Percentiles rank a stretch among this genome's conserved stretches.
Evolutionary conservation across 306 rosid species (phyloP).

Genomic region (Dalbergia cochinchinensis): DNA sequence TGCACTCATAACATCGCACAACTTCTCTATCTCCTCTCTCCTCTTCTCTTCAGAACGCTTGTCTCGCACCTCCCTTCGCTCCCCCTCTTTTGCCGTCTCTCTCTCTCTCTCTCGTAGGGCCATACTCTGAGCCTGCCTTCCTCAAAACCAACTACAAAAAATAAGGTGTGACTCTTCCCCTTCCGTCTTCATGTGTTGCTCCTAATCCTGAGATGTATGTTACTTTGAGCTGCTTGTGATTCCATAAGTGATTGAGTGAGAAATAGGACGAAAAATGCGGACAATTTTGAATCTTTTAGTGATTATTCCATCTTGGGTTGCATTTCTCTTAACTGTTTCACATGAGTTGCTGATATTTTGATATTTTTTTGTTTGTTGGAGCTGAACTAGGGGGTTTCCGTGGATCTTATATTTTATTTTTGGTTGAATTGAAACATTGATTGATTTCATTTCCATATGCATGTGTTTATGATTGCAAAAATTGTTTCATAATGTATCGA

Average conservation of each 20-base stretch:
- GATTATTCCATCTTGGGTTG: background rate
- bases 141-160: background rate
- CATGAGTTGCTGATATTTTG: background rate
- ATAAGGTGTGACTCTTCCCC: slow-evolving; percentile 37
- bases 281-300: background rate
- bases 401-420: slow-evolving; percentile 31
- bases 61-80: slow-evolving; percentile 42
- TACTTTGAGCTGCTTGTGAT: background rate
- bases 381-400: slow-evolving; percentile 1
- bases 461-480: background rate
- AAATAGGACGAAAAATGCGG: background rate
- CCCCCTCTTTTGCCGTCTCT: background rate
- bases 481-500: background rate
- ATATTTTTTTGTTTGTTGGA: slow-evolving; percentile 6
- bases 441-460: background rate
- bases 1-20: background rate
- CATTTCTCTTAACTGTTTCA: background rate
- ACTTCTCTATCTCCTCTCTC: background rate
- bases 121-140: slow-evolving; percentile 31
- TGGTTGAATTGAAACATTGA: background rate
- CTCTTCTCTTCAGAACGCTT: slow-evolving; percentile 30
- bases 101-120: slow-evolving; percentile 37
- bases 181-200: background rate
- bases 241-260: background rate
- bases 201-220: too few relatives aligned